phyloP scores from a whole-genome alignment of 2,329 filamentous ascomycete genomes.

The Neofusicoccum ribis region DNA sequence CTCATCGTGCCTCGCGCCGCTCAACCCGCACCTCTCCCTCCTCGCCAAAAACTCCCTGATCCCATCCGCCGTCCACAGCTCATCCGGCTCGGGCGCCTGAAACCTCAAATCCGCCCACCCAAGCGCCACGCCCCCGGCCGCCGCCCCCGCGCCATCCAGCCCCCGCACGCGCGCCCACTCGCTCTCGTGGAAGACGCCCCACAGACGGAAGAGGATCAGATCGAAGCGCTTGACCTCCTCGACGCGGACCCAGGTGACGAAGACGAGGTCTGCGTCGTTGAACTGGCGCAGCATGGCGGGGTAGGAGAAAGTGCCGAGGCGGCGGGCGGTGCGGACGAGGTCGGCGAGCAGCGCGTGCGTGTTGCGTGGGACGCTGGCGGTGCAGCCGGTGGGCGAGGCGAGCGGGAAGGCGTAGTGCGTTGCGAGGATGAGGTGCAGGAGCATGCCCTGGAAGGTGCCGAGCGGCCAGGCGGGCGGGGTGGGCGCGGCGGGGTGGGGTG shows the following conservation, averaged over 20 bases:
- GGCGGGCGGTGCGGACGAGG: not conserved
- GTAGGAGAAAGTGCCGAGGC: not conserved
- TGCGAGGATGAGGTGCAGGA: constrained; percentile 12
- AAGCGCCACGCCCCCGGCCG: not conserved
- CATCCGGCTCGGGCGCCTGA: constrained; percentile 1
- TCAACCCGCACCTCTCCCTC: constrained; percentile 1
- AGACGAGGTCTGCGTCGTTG: not conserved
- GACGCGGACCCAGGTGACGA: not conserved
- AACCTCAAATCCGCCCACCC: constrained; percentile 1
- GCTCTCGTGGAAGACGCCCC: not conserved
- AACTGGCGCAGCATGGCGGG: not conserved
- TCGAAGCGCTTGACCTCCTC: constrained; percentile 16
- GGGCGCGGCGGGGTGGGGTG: not conserved
- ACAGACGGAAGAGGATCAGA: not conserved
- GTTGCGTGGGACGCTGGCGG: not conserved
- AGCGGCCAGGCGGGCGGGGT: not conserved
- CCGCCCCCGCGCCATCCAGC: not conserved
- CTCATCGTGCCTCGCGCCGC: not conserved
- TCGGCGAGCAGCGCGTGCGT: not conserved
- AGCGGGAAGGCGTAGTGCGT: not conserved
- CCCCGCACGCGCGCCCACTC: not conserved
- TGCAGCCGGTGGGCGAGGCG: not conserved
- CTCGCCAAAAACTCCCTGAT: constrained; percentile 9
- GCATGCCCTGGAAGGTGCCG: constrained; percentile 11
- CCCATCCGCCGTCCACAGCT: constrained; percentile 11